phyloP scores from a whole-genome alignment of 2,329 filamentous ascomycete species.

The Hypoxylon rubiginosum region DNA sequence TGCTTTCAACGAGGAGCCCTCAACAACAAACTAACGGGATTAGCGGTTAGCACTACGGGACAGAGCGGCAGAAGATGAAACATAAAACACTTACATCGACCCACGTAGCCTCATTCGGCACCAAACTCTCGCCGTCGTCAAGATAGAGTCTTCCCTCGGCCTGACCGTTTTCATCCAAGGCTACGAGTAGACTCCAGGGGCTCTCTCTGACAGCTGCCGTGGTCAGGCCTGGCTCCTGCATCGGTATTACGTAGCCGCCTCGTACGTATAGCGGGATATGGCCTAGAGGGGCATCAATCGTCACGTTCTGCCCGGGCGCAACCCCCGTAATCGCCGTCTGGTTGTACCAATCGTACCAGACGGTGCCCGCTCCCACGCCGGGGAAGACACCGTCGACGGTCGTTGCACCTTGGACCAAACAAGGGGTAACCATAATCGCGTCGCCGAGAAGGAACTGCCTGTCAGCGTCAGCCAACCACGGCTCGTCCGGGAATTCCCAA shows the following conservation, averaged over 20 bases:
- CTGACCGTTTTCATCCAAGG: constrained; percentile 66
- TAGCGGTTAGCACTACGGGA: constrained; percentile 5
- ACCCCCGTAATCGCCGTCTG: constrained; percentile 63
- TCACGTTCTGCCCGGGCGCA: constrained; percentile 55
- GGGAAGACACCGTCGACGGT: constrained; percentile 78
- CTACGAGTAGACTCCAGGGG: constrained; percentile 76
- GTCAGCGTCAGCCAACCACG: constrained; percentile 74
- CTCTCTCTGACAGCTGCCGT: constrained; percentile 73
- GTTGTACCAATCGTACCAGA: constrained; percentile 88
- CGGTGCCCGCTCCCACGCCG: constrained; percentile 68
- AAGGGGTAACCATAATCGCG: constrained; percentile 75
- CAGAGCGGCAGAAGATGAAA: background rate
- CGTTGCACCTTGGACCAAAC: constrained; percentile 72
- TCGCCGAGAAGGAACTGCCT: constrained; percentile 79
- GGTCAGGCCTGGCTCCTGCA: constrained; percentile 77
- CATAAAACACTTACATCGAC: constrained; percentile 59
- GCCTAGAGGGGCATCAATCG: constrained; percentile 64
- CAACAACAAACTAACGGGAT: constrained; percentile 57
- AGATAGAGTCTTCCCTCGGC: constrained; percentile 76
- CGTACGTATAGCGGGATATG: constrained; percentile 80
- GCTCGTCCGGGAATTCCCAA: constrained; percentile 82
- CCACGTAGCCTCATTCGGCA: constrained; percentile 66
- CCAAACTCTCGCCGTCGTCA: constrained; percentile 79
- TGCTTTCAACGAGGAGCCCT: constrained; percentile 61
- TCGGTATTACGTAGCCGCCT: constrained; percentile 75